A percentile compares a stretch with the other conserved stretches of the same genome.
Conservation (phyloP, 2,329 filamentous ascomycete genomes). For the Fonsecaea pedrosoi region DNA sequence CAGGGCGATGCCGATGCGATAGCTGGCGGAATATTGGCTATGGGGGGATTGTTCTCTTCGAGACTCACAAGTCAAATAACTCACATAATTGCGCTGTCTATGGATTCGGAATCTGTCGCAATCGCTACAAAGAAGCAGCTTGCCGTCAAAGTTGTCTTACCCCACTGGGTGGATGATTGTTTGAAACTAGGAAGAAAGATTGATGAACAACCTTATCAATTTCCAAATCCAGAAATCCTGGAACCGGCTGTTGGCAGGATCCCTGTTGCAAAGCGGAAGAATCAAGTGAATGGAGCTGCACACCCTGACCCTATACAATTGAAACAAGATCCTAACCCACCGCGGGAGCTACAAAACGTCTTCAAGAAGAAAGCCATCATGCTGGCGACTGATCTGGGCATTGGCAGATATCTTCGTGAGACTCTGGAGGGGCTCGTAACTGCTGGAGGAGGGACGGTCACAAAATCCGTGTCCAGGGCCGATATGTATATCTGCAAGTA, state of each 20-base stretch:
- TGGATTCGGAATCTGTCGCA: slow-evolving; percentile 74
- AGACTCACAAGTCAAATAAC: slow-evolving; percentile 77
- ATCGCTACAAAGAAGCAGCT: slow-evolving; percentile 69
- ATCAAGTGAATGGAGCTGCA: slow-evolving; percentile 71
- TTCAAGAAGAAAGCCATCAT: slow-evolving; percentile 80
- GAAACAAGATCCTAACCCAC: slow-evolving; percentile 44
- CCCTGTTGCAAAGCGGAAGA: slow-evolving; percentile 62
- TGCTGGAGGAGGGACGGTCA: slow-evolving; percentile 73
- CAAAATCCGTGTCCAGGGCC: slow-evolving; percentile 69
- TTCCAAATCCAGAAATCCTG: slow-evolving; percentile 88
- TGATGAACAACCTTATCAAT: slow-evolving; percentile 81
- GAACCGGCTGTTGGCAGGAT: slow-evolving; percentile 60
- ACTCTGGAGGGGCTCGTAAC: slow-evolving; percentile 75
- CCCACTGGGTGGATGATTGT: slow-evolving; percentile 91
- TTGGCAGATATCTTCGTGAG: slow-evolving; percentile 69
- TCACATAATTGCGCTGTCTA: slow-evolving; percentile 82
- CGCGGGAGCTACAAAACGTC: slow-evolving; percentile 64
- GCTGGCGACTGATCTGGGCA: slow-evolving; percentile 75
- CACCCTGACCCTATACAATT: slow-evolving; percentile 47
- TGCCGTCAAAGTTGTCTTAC: slow-evolving; percentile 82
- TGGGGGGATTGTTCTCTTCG: slow-evolving; percentile 81
- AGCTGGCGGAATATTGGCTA: slow-evolving; percentile 82
- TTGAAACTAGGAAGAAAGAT: slow-evolving; percentile 91
- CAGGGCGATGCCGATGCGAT: slow-evolving; percentile 89
- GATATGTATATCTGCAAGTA: slow-evolving; percentile 88